Percentiles rank a stretch among this genome's conserved stretches.
Evolutionary conservation across 805 yeast species (phyloP).

Genomic region (Pichia exigua): DNA sequence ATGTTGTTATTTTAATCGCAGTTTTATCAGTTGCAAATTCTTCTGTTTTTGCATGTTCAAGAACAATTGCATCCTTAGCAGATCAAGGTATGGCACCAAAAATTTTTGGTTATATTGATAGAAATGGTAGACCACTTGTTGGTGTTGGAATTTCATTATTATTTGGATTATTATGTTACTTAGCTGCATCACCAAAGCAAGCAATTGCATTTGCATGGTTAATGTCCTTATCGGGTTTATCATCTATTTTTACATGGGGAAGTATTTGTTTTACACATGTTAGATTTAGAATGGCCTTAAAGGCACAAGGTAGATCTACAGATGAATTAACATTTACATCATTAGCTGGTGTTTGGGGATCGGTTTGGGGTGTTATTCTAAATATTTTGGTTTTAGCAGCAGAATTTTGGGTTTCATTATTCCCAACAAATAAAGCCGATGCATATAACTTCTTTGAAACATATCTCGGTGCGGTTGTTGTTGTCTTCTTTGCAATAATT

Average conservation of each 20-base stretch:
- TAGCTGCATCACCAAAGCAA: conserved; percentile 52
- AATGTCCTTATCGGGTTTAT: conserved; percentile 67
- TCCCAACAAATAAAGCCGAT: conserved; percentile 53
- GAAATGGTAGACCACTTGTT: conserved; percentile 68
- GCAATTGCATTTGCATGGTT: conserved; percentile 65
- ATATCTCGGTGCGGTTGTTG: conserved; percentile 58
- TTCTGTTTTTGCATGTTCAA: conserved; percentile 64
- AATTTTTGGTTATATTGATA: conserved; percentile 60
- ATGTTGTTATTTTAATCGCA: conserved; percentile 64
- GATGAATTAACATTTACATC: conserved; percentile 63
- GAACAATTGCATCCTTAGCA: conserved; percentile 61
- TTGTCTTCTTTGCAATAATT: conserved; percentile 39
- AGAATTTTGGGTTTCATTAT: conserved; percentile 78
- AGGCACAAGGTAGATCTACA: conserved; percentile 56
- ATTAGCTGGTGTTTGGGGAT: conserved; percentile 62
- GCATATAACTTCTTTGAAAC: conserved; percentile 56
- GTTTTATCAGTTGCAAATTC: conserved; percentile 74
- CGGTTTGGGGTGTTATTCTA: conserved; percentile 51
- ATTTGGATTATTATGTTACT: conserved; percentile 52
- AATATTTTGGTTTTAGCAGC: conserved; percentile 57
- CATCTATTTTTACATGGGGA: conserved; percentile 77
- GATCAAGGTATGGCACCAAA: conserved; percentile 64
- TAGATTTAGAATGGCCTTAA: conserved; percentile 62
- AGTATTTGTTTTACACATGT: conserved; percentile 62
- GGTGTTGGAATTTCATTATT: conserved; percentile 50